A percentile compares a stretch with the other conserved stretches of the same genome.
Conservation (phyloP, 768 basidiomycete genomes). For the Lactarius hengduanensis region DNA sequence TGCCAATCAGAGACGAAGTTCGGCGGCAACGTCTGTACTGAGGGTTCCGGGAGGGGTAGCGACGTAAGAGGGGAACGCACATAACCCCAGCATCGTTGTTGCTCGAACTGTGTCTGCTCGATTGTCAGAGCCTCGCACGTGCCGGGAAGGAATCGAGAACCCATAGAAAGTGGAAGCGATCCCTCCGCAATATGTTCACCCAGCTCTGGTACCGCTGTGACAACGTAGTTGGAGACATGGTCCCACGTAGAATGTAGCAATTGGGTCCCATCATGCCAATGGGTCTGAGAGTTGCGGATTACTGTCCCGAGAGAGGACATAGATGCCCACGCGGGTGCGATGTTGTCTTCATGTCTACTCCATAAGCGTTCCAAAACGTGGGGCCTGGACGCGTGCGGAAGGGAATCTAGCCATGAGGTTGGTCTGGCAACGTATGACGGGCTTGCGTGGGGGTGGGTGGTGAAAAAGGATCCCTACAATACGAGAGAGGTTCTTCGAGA, state of each 20-base stretch:
- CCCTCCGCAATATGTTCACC: background rate
- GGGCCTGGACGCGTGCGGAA: background rate
- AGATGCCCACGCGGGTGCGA: background rate
- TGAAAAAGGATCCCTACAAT: conserved; percentile 6
- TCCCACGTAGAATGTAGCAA: background rate
- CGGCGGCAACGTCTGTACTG: background rate
- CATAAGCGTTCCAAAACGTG: background rate
- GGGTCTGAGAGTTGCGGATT: background rate
- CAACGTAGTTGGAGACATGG: background rate
- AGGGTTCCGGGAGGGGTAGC: background rate
- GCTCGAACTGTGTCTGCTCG: background rate
- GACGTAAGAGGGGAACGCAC: background rate
- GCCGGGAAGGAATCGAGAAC: background rate
- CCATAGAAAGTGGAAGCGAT: background rate
- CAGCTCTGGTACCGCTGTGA: background rate
- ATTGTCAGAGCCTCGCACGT: background rate
- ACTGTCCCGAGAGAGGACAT: background rate
- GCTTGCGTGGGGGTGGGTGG: conserved; percentile 8
- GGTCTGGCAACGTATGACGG: conserved; percentile 2
- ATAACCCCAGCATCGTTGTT: background rate
- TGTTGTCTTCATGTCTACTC: background rate
- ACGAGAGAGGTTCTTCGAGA: conserved; percentile 20
- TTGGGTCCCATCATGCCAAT: background rate
- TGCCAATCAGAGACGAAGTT: background rate
- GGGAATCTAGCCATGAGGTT: background rate